These are phyloP conservation scores for Plectosphaerella sp. DNA, from an alignment of 2,329 filamentous ascomycete genomes.

Conservation along the genomic window DNA sequence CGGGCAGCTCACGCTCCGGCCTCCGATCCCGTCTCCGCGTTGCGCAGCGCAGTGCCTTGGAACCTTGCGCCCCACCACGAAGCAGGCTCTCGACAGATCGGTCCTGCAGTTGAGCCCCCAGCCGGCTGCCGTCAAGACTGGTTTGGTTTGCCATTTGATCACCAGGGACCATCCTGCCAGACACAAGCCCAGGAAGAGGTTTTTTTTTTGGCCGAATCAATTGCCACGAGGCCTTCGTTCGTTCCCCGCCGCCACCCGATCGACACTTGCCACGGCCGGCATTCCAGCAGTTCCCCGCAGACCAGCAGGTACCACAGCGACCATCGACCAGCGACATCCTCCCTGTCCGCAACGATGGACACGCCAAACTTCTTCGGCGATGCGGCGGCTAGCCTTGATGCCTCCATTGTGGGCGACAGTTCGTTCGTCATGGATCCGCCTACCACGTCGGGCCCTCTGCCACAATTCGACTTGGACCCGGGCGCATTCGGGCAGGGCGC, in stretches of 20 bases:
- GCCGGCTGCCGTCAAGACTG: too few relatives aligned
- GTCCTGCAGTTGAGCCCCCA: background rate
- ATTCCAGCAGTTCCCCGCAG: too few relatives aligned
- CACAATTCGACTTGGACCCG: background rate
- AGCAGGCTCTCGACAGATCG: background rate
- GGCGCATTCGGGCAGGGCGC: too few relatives aligned
- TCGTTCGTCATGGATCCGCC: background rate
- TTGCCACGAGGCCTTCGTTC: background rate
- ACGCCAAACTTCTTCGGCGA: constrained; percentile 11
- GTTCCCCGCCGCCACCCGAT: background rate
- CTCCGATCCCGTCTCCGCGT: too few relatives aligned
- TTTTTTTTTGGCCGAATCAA: background rate
- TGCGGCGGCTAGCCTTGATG: constrained; percentile 6
- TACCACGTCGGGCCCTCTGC: background rate
- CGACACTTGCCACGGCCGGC: background rate
- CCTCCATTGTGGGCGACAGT: background rate
- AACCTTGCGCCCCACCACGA: background rate
- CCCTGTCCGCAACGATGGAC: constrained; percentile 5
- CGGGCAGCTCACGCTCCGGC: too few relatives aligned
- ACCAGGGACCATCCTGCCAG: too few relatives aligned
- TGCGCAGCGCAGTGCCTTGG: too few relatives aligned
- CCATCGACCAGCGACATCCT: background rate
- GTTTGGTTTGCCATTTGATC: too few relatives aligned
- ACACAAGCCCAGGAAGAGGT: too few relatives aligned
- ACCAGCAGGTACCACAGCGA: background rate